Evolutionary conservation across 345 rosid species (phyloP).

Genomic region (Moricandia moricandioides): DNA sequence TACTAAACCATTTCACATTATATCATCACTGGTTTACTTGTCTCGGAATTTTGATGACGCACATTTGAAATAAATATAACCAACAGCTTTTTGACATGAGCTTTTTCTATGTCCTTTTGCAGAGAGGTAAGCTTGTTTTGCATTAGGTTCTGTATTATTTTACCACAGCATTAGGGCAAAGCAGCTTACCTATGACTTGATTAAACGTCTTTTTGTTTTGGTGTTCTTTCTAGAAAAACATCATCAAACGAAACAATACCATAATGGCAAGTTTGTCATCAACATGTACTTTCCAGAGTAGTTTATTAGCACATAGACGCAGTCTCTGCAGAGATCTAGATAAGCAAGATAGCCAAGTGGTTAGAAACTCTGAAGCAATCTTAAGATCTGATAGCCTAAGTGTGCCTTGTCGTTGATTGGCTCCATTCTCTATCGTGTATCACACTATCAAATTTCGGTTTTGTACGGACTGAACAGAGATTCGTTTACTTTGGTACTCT

Average conservation of each 20-base stretch:
- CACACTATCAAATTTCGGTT: slow-evolving; percentile 10
- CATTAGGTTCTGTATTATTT: neutral
- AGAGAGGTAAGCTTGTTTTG: neutral
- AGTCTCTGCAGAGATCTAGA: slow-evolving; percentile 68
- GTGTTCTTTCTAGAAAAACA: neutral
- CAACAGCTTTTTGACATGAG: neutral
- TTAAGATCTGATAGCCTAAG: slow-evolving; percentile 49
- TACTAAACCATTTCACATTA: neutral
- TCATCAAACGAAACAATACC: neutral
- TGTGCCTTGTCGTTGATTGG: neutral
- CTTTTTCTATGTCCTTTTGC: neutral
- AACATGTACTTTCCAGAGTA: neutral
- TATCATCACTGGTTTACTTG: neutral
- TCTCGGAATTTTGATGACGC: neutral
- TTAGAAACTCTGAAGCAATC: slow-evolving; percentile 75
- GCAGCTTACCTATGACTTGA: neutral
- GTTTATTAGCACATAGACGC: slow-evolving; percentile 39
- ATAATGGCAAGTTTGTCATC: neutral
- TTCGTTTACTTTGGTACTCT: neutral
- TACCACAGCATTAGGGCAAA: neutral
- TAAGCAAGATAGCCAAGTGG: slow-evolving; percentile 77
- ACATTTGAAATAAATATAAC: neutral
- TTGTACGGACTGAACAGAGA: slow-evolving; percentile 15
- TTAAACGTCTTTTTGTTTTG: neutral
- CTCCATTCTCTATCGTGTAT: neutral